A percentile compares a stretch with the other conserved stretches of the same genome.
Evolutionary conservation across 306 rosid species (phyloP).

Genomic region (Phaseolus lunatus): DNA sequence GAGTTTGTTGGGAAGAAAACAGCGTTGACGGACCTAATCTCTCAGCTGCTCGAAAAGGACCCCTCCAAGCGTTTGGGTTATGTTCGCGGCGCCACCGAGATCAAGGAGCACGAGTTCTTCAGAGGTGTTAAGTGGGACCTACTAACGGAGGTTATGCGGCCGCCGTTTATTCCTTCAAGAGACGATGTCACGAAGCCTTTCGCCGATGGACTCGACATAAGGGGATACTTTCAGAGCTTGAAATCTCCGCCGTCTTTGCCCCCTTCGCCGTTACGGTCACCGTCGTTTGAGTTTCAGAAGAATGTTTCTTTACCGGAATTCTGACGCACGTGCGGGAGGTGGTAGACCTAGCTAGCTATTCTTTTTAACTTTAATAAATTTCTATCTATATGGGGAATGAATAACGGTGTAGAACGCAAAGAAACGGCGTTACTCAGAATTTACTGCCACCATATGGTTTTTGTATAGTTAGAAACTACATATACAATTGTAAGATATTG

Average conservation of each 20-base stretch:
- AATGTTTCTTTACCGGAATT: constrained; percentile 53
- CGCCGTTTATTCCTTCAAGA: constrained; percentile 76
- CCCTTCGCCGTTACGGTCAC: constrained; percentile 60
- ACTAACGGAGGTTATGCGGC: constrained; percentile 64
- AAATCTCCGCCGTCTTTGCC: constrained; percentile 64
- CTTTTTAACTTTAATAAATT: background rate
- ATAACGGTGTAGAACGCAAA: constrained; percentile 50
- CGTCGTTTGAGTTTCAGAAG: constrained; percentile 39
- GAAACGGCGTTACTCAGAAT: constrained; percentile 31
- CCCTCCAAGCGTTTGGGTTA: constrained; percentile 77
- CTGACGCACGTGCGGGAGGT: constrained; percentile 47
- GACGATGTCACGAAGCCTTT: constrained; percentile 41
- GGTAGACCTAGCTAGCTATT: constrained; percentile 36
- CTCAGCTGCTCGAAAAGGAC: constrained; percentile 74
- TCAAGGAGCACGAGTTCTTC: constrained; percentile 83
- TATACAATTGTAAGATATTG: constrained; percentile 41
- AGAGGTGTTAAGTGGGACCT: constrained; percentile 85
- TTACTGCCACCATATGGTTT: background rate
- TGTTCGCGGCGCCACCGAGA: constrained; percentile 72
- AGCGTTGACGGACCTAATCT: constrained; percentile 70
- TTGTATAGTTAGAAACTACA: constrained; percentile 8
- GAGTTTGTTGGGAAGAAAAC: constrained; percentile 70
- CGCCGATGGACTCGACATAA: constrained; percentile 34
- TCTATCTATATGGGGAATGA: constrained; percentile 51
- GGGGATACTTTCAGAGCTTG: constrained; percentile 60